phyloP scores from a whole-genome alignment of 2,329 filamentous ascomycete species.

The Colletotrichum paranaense region DNA sequence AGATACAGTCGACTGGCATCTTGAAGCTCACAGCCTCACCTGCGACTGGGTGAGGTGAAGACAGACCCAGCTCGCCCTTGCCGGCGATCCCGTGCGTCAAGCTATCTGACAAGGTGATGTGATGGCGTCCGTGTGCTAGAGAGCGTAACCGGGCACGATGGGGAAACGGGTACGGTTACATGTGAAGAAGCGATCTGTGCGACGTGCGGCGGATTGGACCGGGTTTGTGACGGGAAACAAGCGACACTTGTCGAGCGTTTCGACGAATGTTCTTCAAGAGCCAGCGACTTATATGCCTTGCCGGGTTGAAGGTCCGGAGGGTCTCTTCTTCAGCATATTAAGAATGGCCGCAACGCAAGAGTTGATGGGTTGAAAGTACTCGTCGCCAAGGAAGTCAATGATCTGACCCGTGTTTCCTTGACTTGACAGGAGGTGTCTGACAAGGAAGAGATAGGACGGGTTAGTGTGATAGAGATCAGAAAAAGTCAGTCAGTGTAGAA shows the following conservation, averaged over 20 bases:
- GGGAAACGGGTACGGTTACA: constrained; percentile 21
- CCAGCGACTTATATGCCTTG: background rate
- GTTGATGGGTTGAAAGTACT: background rate
- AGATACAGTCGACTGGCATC: background rate
- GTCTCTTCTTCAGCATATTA: background rate
- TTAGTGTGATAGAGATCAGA: constrained; percentile 9
- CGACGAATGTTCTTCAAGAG: constrained; percentile 10
- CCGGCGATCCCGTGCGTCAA: background rate
- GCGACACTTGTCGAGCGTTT: constrained; percentile 16
- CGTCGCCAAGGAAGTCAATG: constrained; percentile 5
- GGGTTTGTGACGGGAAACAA: constrained; percentile 3
- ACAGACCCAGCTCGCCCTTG: too few species aligned
- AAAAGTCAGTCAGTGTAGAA: constrained; percentile 7
- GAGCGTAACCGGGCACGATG: constrained; percentile 10
- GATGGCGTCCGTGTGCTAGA: constrained; percentile 6
- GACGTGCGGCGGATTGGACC: constrained; percentile 2
- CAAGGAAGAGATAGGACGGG: constrained; percentile 21
- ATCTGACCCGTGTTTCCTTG: constrained; percentile 19
- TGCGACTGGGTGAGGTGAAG: background rate
- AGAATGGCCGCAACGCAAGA: background rate
- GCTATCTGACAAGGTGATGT: background rate
- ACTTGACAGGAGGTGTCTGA: constrained; percentile 20
- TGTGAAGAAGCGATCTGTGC: constrained; percentile 31
- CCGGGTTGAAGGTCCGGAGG: background rate
- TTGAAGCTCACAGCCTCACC: background rate